A percentile compares a stretch with the other conserved stretches of the same genome.
Evolutionary conservation across 352 stramenopile genomes (phyloP).

Genomic region (Thalassiosira livingstoniorum): DNA sequence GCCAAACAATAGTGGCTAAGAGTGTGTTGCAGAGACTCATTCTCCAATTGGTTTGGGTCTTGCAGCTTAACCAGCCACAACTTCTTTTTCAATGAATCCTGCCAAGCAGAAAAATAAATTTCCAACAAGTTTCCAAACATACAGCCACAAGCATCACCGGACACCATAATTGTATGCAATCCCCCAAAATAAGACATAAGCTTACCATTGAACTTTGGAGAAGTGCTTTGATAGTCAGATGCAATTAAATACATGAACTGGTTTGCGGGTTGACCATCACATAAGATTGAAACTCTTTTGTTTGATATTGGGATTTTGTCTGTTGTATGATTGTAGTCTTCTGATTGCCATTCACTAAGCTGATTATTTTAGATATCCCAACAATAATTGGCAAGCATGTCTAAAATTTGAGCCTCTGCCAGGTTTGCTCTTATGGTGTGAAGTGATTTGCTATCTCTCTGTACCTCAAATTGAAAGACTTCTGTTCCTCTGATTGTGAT

Average conservation of each 20-base stretch:
- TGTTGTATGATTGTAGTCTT: no score
- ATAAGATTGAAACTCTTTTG: no score
- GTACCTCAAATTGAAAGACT: no score
- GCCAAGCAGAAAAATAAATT: not conserved
- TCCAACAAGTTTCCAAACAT: conserved; percentile 2
- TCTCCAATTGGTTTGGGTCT: not conserved
- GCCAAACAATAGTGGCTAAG: not conserved
- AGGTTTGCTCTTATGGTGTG: no score
- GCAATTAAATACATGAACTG: not conserved
- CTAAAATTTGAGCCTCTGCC: no score
- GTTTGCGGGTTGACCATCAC: not conserved
- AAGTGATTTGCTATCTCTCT: no score
- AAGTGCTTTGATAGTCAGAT: not conserved
- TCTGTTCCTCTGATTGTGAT: no score
- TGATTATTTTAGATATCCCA: no score
- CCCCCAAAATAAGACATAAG: not conserved
- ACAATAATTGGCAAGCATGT: no score
- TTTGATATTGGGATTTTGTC: no score
- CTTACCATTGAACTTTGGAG: not conserved
- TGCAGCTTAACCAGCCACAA: not conserved
- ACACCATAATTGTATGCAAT: conserved; percentile 1
- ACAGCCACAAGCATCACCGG: not conserved
- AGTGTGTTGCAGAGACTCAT: not conserved
- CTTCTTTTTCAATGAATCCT: not conserved
- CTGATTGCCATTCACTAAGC: no score